Evolutionary conservation across 495 filamentous ascomycete genomes (phyloP).

Genomic region (Polyplosphaeria fusca): DNA sequence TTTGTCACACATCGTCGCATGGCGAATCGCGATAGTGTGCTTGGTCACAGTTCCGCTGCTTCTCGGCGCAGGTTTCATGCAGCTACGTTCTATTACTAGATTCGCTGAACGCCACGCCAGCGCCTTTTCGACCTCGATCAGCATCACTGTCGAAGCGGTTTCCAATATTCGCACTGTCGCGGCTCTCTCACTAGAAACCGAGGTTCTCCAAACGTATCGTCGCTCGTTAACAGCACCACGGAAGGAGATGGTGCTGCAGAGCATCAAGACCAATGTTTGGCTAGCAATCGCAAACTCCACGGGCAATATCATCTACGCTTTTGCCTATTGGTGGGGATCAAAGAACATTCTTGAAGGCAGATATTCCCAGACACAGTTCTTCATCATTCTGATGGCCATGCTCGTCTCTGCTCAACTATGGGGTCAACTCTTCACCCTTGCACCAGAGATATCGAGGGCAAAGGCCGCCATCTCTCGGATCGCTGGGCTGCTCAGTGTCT

Average conservation of each 20-base stretch:
- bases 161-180: constrained; percentile 88
- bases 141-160: constrained; percentile 85
- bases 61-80: constrained; percentile 76
- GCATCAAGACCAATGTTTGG: constrained; percentile 50
- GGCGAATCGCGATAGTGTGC: constrained; percentile 87
- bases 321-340: constrained; percentile 91
- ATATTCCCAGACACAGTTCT: constrained; percentile 74
- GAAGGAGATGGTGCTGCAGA: constrained; percentile 50
- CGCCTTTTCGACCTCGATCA: constrained; percentile 71
- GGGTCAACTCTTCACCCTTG: constrained; percentile 80
- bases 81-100: constrained; percentile 74
- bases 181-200: constrained; percentile 73
- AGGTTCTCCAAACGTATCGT: constrained; percentile 69
- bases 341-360: constrained; percentile 67
- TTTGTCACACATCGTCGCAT: constrained; percentile 68
- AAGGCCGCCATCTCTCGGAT: constrained; percentile 61
- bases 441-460: constrained; percentile 81
- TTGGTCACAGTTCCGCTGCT: constrained; percentile 73
- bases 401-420: constrained; percentile 81
- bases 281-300: constrained; percentile 55
- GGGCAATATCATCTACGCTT: constrained; percentile 65
- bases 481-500: constrained; percentile 25
- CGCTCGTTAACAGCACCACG: constrained; percentile 46
- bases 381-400: constrained; percentile 75
- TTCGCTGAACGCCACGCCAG: constrained; percentile 68